These are phyloP conservation scores for Mortierella sp. DNA, from an alignment of 371 early-diverging fungal genomes.

Conservation along the genomic window DNA sequence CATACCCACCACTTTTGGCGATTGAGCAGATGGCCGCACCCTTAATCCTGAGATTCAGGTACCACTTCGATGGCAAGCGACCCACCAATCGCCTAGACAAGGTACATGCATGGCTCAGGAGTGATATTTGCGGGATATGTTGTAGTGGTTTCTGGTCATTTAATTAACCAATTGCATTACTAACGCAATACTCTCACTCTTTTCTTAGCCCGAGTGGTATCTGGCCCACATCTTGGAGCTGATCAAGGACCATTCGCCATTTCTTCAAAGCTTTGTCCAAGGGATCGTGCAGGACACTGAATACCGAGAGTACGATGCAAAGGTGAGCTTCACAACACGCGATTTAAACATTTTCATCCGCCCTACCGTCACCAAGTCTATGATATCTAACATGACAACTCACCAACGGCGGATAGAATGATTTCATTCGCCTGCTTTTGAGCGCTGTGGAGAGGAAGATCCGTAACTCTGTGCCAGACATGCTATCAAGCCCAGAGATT, in stretches of 20 bases:
- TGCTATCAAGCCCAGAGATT: constrained; percentile 70
- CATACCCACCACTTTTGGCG: constrained; percentile 54
- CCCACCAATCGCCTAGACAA: constrained; percentile 88
- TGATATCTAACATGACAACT: background rate
- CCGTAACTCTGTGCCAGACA: constrained; percentile 65
- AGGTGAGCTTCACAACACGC: constrained; percentile 44
- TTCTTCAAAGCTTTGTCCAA: constrained; percentile 71
- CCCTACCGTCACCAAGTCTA: background rate
- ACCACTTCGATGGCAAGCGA: constrained; percentile 83
- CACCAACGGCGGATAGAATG: constrained; percentile 62
- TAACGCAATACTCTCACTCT: background rate
- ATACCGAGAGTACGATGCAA: constrained; percentile 60
- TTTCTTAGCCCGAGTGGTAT: constrained; percentile 86
- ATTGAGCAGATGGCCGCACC: constrained; percentile 74
- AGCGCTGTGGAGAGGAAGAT: constrained; percentile 76
- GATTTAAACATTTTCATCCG: too few relatives aligned
- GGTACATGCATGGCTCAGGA: constrained; percentile 39
- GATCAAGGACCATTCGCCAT: constrained; percentile 70
- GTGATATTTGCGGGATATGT: background rate
- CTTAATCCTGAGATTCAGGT: constrained; percentile 78
- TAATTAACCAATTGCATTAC: background rate
- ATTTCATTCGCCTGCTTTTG: constrained; percentile 76
- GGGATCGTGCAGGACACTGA: constrained; percentile 62
- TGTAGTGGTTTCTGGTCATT: background rate
- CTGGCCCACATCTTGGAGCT: constrained; percentile 77